phyloP scores from a whole-genome alignment of 148 eudicot species.

The Amaranthus cruentus region DNA sequence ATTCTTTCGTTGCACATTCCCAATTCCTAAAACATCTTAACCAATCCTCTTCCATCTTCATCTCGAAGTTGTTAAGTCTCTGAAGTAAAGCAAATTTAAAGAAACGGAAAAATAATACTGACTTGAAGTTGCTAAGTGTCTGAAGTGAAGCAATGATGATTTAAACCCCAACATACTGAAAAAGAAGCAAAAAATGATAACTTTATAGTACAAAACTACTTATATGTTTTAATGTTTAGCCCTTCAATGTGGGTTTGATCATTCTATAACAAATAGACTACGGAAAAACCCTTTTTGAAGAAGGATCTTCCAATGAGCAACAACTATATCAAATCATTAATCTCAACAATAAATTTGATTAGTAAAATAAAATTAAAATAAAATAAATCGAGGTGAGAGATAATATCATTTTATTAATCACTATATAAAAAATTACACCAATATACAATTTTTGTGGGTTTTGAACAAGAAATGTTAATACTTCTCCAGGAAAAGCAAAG shows the following conservation, averaged over 20 bases:
- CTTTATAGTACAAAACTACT: neutral
- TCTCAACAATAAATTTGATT: neutral
- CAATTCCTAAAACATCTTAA: no score
- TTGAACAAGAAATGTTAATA: neutral
- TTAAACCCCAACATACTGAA: neutral
- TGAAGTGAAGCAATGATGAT: neutral
- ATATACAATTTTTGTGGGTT: neutral
- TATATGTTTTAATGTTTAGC: no score
- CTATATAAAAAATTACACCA: constrained; percentile 11
- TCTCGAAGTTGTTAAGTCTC: no score
- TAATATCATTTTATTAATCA: neutral
- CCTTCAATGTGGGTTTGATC: neutral
- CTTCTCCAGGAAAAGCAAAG: constrained; percentile 4
- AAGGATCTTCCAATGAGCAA: neutral
- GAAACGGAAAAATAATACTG: neutral
- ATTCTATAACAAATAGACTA: neutral
- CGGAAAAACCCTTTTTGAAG: neutral
- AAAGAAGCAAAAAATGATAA: neutral
- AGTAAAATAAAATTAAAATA: neutral
- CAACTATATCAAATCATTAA: neutral
- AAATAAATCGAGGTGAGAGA: no score
- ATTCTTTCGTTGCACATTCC: no score
- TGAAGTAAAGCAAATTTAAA: no score
- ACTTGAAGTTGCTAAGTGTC: no score
- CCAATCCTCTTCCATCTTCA: no score